These are phyloP conservation scores for Huntiella decipiens DNA, from an alignment of 2,329 filamentous ascomycete genomes.

Conservation along the genomic window DNA sequence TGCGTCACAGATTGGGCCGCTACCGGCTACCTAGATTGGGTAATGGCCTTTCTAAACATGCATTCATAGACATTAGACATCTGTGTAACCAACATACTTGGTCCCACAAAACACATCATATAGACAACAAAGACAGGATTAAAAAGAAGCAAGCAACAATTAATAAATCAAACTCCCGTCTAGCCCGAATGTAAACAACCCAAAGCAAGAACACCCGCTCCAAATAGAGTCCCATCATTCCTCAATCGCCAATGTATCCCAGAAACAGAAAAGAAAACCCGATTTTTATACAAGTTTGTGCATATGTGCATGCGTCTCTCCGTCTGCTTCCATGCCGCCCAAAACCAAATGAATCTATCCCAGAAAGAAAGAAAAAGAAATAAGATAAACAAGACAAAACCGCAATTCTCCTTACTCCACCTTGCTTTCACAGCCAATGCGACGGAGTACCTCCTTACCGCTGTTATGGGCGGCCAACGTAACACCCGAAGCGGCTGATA, in stretches of 20 bases:
- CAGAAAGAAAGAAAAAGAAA: not conserved
- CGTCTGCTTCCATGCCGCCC: not conserved
- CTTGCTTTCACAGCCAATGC: conserved; percentile 70
- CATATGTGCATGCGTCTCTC: no score
- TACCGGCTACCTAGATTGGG: conserved; percentile 8
- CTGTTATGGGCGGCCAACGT: conserved; percentile 54
- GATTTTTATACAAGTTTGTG: no score
- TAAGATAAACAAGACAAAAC: no score
- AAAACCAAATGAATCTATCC: not conserved
- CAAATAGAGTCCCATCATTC: no score
- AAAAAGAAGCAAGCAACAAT: no score
- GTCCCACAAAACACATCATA: no score
- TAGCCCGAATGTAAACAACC: no score
- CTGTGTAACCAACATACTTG: not conserved
- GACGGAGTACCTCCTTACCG: conserved; percentile 60
- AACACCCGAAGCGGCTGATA: conserved; percentile 34
- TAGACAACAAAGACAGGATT: no score
- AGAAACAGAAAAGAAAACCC: no score
- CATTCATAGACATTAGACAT: not conserved
- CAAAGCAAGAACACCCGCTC: no score
- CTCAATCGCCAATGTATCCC: no score
- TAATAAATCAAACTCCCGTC: no score
- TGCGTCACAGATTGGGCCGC: conserved; percentile 6
- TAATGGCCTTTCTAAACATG: conserved; percentile 7
- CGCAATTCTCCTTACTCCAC: conserved; percentile 5